Conservation (phyloP, 345 rosid genomes). For the Trapa bicornis region DNA sequence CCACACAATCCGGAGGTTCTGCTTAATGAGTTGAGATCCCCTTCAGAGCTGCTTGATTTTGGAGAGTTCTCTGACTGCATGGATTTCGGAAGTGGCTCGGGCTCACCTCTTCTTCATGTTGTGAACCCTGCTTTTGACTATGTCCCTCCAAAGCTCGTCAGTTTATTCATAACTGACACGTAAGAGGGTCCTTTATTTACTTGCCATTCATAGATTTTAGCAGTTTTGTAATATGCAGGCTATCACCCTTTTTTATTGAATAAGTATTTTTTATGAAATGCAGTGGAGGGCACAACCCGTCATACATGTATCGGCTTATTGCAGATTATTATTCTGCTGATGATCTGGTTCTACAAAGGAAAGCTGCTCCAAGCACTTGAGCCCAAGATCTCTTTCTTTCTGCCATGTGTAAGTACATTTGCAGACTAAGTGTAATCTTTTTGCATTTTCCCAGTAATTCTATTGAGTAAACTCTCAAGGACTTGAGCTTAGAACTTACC, state of each 20-base stretch:
- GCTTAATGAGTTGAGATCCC: constrained; percentile 89
- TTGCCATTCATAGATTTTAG: not conserved
- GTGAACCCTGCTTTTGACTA: constrained; percentile 92
- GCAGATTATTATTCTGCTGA: constrained; percentile 97
- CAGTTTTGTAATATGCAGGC: not conserved
- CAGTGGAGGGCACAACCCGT: constrained; percentile 99
- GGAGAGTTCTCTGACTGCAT: constrained; percentile 97
- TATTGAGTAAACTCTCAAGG: no score
- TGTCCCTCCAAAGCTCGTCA: constrained; percentile 94
- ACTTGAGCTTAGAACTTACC: no score
- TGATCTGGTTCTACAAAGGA: constrained; percentile 69
- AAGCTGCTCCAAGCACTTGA: constrained; percentile 26
- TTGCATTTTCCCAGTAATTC: not conserved
- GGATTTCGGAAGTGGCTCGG: constrained; percentile 56
- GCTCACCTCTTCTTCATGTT: constrained; percentile 78
- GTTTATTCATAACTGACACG: constrained; percentile 95
- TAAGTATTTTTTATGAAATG: constrained; percentile 9
- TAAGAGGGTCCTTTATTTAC: constrained; percentile 16
- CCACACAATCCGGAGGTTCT: constrained; percentile 96
- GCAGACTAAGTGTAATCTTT: not conserved
- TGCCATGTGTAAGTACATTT: constrained; percentile 8
- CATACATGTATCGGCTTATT: constrained; percentile 89
- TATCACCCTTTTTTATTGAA: not conserved
- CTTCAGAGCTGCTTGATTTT: constrained; percentile 87
- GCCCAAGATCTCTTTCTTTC: not conserved